Evolutionary conservation across 495 filamentous ascomycete species (phyloP).

Genomic region (Pseudoneurospora amorphoporcata): DNA sequence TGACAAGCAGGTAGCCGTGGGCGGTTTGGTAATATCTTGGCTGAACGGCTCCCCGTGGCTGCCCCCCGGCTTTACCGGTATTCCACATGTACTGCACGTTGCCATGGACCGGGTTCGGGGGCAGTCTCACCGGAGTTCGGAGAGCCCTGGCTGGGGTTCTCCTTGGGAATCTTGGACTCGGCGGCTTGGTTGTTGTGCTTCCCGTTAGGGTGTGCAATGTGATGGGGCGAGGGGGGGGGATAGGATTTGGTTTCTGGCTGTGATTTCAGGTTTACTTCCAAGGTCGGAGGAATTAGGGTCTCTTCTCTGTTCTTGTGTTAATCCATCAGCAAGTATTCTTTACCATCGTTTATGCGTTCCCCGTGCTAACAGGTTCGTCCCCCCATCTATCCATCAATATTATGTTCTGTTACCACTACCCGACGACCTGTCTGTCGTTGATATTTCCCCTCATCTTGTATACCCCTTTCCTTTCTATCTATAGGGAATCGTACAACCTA

Average conservation of each 20-base stretch:
- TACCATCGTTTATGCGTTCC: not conserved
- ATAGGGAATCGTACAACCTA: not conserved
- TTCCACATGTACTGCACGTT: not conserved
- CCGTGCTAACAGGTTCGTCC: not conserved
- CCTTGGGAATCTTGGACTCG: not conserved
- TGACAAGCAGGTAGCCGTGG: not conserved
- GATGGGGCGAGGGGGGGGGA: not conserved
- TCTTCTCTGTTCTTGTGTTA: not conserved
- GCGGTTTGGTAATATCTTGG: not conserved
- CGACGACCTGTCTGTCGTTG: not conserved
- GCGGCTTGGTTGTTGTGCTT: not conserved
- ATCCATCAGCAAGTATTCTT: not conserved
- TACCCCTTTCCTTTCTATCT: not conserved
- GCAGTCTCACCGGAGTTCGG: not conserved
- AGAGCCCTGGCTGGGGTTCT: not conserved
- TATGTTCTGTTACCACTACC: not conserved
- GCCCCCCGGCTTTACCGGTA: not conserved
- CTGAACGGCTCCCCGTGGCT: not conserved
- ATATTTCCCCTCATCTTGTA: not conserved
- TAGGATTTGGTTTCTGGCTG: not conserved
- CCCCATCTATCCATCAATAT: not conserved
- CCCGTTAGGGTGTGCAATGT: not conserved
- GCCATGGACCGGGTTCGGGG: not conserved
- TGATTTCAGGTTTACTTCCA: not conserved
- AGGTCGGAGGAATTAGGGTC: not conserved